phyloP scores from a whole-genome alignment of 1,284 basidiomycete species.

The Heterobasidion irregulare region DNA sequence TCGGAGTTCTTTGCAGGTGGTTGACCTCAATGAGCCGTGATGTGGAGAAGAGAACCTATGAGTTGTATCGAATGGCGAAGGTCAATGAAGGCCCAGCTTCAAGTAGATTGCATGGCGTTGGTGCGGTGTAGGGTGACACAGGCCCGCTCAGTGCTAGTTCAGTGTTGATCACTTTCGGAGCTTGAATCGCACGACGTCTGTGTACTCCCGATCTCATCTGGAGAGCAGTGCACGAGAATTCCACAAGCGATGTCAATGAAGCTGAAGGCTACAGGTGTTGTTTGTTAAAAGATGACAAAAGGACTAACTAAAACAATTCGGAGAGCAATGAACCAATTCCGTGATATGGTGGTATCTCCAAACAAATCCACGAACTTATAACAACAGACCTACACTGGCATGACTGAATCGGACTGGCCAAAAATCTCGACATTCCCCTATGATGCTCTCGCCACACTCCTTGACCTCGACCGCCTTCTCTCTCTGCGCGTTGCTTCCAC shows the following conservation, averaged over 20 bases:
- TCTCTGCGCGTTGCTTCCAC: conserved; percentile 29
- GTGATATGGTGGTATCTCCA: neutral
- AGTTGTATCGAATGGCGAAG: no score
- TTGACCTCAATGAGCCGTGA: no score
- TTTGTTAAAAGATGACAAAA: neutral
- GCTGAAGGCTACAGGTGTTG: neutral
- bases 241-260: neutral
- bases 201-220: no score
- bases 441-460: neutral
- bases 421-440: neutral
- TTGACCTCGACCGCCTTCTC: conserved; percentile 8
- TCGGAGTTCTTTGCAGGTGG: neutral
- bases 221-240: neutral
- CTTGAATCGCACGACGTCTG: neutral
- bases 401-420: neutral
- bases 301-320: neutral
- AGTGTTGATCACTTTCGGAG: neutral
- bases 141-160: neutral
- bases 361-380: neutral
- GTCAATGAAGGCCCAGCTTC: neutral
- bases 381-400: neutral
- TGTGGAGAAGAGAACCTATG: no score
- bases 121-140: neutral
- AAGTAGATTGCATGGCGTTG: neutral
- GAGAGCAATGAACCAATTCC: neutral